Percentiles rank a stretch among this genome's conserved stretches.
Conservation (phyloP, 106 monocot species). For the Narthecium ossifragum region DNA sequence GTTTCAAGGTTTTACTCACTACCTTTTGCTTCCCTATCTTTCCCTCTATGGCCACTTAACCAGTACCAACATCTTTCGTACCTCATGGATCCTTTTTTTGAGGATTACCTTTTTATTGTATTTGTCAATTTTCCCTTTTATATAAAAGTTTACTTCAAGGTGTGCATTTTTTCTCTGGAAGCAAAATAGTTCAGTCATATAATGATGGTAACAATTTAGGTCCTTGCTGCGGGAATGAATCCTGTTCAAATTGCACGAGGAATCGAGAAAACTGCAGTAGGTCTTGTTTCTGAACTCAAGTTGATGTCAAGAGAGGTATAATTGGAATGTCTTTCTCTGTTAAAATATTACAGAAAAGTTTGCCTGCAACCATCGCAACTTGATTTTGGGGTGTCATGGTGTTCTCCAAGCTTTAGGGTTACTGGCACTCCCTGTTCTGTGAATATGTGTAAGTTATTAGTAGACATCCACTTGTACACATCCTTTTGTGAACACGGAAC, state of each 20-base stretch:
- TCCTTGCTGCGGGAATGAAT: constrained; percentile 60
- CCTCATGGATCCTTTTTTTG: too few relatives aligned
- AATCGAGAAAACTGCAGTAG: constrained; percentile 69
- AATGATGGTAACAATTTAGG: constrained; percentile 15
- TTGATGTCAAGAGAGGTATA: constrained; percentile 66
- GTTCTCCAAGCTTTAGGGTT: neutral
- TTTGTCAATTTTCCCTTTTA: too few relatives aligned
- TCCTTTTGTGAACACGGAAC: neutral
- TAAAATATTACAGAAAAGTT: neutral
- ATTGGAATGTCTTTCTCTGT: neutral
- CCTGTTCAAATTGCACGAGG: constrained; percentile 80
- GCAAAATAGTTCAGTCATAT: too few relatives aligned
- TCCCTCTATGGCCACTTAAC: neutral
- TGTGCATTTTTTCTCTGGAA: too few relatives aligned
- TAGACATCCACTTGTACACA: neutral
- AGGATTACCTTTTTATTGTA: too few relatives aligned
- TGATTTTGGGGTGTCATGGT: neutral
- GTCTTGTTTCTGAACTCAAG: constrained; percentile 51
- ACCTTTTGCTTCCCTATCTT: neutral
- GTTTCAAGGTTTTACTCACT: constrained; percentile 48
- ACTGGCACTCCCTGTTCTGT: neutral
- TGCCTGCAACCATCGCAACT: too few relatives aligned
- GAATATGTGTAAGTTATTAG: neutral
- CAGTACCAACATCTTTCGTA: too few relatives aligned
- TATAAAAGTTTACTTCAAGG: too few relatives aligned